Base-by-base conservation (phyloP, 352 stramenopile genomes). In the Globisporangium echinulatum region DNA sequence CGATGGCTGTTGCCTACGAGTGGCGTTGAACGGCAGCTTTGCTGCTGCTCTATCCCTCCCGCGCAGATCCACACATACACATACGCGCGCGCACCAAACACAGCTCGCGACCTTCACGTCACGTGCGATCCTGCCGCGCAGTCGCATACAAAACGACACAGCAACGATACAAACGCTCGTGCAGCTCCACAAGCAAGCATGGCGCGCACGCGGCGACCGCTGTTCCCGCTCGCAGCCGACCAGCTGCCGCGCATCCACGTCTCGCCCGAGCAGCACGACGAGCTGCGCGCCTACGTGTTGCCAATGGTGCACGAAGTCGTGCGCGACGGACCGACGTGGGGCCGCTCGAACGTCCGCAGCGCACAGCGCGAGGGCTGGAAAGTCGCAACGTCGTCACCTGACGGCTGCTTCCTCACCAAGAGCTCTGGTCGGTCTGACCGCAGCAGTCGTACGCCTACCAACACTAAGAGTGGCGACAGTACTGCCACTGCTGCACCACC, bases 241-340 rank as follows among this genome's bases (percentile, higher is more conserved):
- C 56, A 81, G 47, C 54, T 87, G 36, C 80, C 80, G 44, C 67
- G 66, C 54, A 66, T 88, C 49, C 68, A 62, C 44, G 65, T 90
- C 52, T 75, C 80, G 10, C 57, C 59, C 10, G 64, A 63, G 37
- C 78, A 90, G 61, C 77, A 87, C 59, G 74, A 85, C 25, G 80
- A 90, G 59, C 71, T 90, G 7, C 80, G 76, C 43, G 59, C 61
- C 13, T 88, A 82, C 63, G 69, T 80, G n/a, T 49, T 78, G n/a
- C 74, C 77, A 40, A 75, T 69, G 13, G 76, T 73, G 15, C 59
- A 72, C 39, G 68, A 83, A 44, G 71, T 77, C 5, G 47, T 90
- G 13, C 76, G 75, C 38, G 76, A 90, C 44, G 80, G 80, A 13
- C 74, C 76, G 11, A 82, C 74, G 50, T 90, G 80, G 80, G 80